Conservation (phyloP, 148 eudicot species). For the Nyssa sinensis region DNA sequence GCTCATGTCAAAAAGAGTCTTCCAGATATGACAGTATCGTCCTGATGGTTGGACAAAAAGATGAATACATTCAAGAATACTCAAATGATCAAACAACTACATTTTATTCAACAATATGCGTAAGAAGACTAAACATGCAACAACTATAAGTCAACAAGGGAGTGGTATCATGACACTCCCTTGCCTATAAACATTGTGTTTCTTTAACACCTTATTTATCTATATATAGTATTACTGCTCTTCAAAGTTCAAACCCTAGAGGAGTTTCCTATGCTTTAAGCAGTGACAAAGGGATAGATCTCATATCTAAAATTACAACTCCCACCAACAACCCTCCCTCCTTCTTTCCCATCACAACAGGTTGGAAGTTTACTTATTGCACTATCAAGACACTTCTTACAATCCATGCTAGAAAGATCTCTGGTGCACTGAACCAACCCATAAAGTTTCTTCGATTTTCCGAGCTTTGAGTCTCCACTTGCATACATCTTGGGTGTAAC, state of each 20-base stretch:
- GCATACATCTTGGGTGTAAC: slow-evolving; percentile 16
- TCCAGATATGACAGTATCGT: too few relatives aligned
- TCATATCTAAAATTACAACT: slow-evolving; percentile 42
- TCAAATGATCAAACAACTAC: too few relatives aligned
- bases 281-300: slow-evolving; percentile 36
- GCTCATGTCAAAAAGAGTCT: too few relatives aligned
- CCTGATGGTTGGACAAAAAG: not conserved
- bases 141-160: too few relatives aligned
- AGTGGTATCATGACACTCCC: too few relatives aligned
- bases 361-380: slow-evolving; percentile 26
- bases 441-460: slow-evolving; percentile 20
- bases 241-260: not conserved
- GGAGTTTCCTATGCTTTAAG: not conserved
- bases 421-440: slow-evolving; percentile 45
- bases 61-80: not conserved
- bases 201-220: not conserved
- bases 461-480: slow-evolving; percentile 21
- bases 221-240: not conserved
- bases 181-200: too few relatives aligned
- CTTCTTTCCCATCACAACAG: slow-evolving; percentile 36
- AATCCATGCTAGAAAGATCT: slow-evolving; percentile 31
- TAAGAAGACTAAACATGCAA: too few relatives aligned
- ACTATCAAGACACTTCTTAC: slow-evolving; percentile 30
- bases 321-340: slow-evolving; percentile 42
- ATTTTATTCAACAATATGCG: too few relatives aligned